Evolutionary conservation across 768 basidiomycete genomes (phyloP).

Genomic region (Podaxis rugospora): DNA sequence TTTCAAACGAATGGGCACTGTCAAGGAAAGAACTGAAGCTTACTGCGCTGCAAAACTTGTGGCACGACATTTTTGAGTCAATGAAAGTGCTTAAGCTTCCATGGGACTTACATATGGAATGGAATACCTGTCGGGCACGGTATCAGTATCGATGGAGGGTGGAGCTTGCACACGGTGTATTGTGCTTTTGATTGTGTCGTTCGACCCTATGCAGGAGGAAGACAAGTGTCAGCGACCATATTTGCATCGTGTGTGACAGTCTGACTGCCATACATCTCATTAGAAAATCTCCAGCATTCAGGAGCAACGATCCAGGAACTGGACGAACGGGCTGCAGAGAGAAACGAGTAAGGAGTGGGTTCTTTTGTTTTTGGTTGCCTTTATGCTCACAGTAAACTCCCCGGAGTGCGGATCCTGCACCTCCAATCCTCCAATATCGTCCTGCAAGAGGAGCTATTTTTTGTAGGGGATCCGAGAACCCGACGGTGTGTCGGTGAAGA

Average conservation of each 20-base stretch:
- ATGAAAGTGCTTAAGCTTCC: neutral
- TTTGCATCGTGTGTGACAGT: neutral
- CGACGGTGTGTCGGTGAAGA: neutral
- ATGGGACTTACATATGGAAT: slow-evolving; percentile 50
- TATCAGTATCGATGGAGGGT: slow-evolving; percentile 20
- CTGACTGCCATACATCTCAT: slow-evolving; percentile 36
- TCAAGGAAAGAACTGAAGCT: slow-evolving; percentile 3
- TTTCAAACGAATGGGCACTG: neutral
- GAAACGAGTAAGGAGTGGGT: neutral
- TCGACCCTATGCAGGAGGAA: slow-evolving; percentile 31
- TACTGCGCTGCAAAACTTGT: slow-evolving; percentile 30
- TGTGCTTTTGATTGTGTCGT: slow-evolving; percentile 44
- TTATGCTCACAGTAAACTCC: slow-evolving; percentile 26
- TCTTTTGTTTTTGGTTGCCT: neutral
- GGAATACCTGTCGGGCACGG: slow-evolving; percentile 51
- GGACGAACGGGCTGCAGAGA: slow-evolving; percentile 33
- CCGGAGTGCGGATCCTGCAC: slow-evolving; percentile 52
- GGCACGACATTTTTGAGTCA: neutral
- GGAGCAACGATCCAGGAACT: slow-evolving; percentile 40
- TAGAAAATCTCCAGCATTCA: slow-evolving; percentile 49
- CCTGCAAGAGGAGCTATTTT: slow-evolving; percentile 47
- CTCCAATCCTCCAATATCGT: slow-evolving; percentile 57
- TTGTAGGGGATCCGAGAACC: neutral
- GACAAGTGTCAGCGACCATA: neutral
- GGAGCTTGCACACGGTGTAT: slow-evolving; percentile 50